Conservation (phyloP, 1,284 basidiomycete species). For the Megacollybia platyphylla region DNA sequence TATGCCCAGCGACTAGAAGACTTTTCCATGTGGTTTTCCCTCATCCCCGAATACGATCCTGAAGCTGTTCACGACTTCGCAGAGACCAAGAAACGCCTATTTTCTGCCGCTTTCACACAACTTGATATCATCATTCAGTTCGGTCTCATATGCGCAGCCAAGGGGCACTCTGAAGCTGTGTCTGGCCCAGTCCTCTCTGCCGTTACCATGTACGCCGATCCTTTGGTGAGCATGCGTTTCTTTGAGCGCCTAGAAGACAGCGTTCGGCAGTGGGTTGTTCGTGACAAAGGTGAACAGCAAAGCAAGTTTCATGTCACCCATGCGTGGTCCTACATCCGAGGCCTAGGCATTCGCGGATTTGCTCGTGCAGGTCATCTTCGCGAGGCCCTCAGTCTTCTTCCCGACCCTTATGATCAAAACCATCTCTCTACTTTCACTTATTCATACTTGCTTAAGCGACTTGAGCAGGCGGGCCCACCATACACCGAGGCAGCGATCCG, state of each 20-base stretch:
- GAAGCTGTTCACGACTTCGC: slow-evolving; percentile 5
- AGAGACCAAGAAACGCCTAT: slow-evolving; percentile 12
- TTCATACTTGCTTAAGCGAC: slow-evolving; percentile 4
- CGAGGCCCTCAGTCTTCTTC: slow-evolving; percentile 21
- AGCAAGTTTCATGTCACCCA: not conserved
- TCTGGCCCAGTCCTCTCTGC: slow-evolving; percentile 12
- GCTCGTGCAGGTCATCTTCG: slow-evolving; percentile 16
- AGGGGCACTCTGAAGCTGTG: slow-evolving; percentile 18
- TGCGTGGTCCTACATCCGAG: slow-evolving; percentile 6
- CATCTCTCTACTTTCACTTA: slow-evolving; percentile 14
- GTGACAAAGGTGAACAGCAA: not conserved
- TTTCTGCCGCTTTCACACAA: slow-evolving; percentile 13
- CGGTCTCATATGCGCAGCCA: slow-evolving; percentile 16
- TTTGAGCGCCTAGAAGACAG: slow-evolving; percentile 17
- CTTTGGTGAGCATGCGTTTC: slow-evolving; percentile 14
- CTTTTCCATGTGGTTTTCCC: slow-evolving; percentile 19
- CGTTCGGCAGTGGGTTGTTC: slow-evolving; percentile 8
- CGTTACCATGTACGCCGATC: slow-evolving; percentile 17
- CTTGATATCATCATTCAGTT: slow-evolving; percentile 15
- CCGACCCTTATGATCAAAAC: slow-evolving; percentile 7
- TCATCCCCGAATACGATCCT: slow-evolving; percentile 13
- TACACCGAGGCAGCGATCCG: not conserved
- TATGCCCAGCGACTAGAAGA: slow-evolving; percentile 5
- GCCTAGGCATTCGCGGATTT: slow-evolving; percentile 9
- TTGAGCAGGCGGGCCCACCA: not conserved